Evolutionary conservation across 805 yeast genomes (phyloP).

Genomic region (Huiozyma sinensis): DNA sequence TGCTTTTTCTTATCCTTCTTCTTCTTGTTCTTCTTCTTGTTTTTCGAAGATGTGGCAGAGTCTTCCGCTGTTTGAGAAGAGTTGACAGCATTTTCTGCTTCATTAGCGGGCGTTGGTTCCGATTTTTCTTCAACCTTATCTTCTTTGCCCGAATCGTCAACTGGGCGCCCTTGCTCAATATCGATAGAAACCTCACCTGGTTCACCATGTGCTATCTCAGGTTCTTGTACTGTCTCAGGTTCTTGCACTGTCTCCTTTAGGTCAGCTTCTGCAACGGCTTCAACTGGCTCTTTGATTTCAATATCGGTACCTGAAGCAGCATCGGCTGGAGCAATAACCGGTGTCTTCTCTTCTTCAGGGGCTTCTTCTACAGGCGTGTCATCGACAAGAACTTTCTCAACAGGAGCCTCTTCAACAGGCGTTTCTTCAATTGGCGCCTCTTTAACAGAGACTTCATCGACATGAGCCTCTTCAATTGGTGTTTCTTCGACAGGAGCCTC

Average conservation of each 20-base stretch:
- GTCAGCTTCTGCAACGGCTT: slow-evolving; percentile 3
- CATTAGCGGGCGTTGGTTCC: background rate
- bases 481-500: slow-evolving; percentile 1
- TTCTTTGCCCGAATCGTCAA: no score
- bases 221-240: background rate
- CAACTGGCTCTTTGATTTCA: background rate
- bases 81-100: no score
- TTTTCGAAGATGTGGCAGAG: slow-evolving; percentile 11
- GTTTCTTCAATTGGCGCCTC: slow-evolving; percentile 1
- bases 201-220: background rate
- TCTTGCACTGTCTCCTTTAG: slow-evolving; percentile 1
- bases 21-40: slow-evolving; percentile 24
- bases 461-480: slow-evolving; percentile 7
- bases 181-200: background rate
- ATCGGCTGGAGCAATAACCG: no score
- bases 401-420: slow-evolving; percentile 3
- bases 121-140: slow-evolving; percentile 36
- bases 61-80: no score
- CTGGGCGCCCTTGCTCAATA: no score
- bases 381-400: background rate
- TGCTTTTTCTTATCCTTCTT: slow-evolving; percentile 18
- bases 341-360: slow-evolving; percentile 1
- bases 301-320: background rate
- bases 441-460: slow-evolving; percentile 1
- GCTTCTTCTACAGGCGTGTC: slow-evolving; percentile 5